Percentiles rank a stretch among this genome's conserved stretches.
phyloP scores from a whole-genome alignment of 768 basidiomycete species.

The Lanmaoa pseudosensibilis region DNA sequence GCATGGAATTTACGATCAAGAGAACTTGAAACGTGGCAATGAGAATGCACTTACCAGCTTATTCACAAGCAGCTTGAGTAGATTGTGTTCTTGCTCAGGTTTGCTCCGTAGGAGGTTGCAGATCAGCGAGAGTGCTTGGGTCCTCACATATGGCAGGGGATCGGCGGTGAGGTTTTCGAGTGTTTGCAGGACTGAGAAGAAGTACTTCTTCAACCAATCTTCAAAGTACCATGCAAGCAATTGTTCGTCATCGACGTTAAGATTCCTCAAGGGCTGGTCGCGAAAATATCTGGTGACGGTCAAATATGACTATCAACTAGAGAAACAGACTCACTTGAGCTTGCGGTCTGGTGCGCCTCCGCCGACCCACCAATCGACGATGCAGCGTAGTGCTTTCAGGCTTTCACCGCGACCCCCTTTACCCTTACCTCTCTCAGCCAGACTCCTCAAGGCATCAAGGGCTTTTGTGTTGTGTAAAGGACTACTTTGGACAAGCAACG shows the following conservation, averaged over 20 bases:
- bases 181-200: conserved; percentile 87
- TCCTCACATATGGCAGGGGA: conserved; percentile 84
- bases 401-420: conserved; percentile 93
- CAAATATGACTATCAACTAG: neutral
- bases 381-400: conserved; percentile 83
- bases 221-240: conserved; percentile 89
- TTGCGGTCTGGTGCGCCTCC: conserved; percentile 89
- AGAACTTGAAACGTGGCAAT: no score
- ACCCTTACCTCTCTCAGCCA: conserved; percentile 76
- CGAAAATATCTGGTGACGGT: conserved; percentile 73
- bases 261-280: conserved; percentile 76
- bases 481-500: conserved; percentile 83
- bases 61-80: conserved; percentile 88
- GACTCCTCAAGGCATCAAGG: conserved; percentile 67
- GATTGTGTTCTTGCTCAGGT: conserved; percentile 97
- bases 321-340: conserved; percentile 58
- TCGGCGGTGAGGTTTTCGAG: conserved; percentile 87
- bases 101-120: conserved; percentile 81
- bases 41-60: conserved; percentile 65
- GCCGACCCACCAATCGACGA: conserved; percentile 97
- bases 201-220: conserved; percentile 97
- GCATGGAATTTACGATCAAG: neutral
- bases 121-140: conserved; percentile 75
- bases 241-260: conserved; percentile 65
- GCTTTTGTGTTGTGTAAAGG: conserved; percentile 85